Evolutionary conservation across 441 rosid species (phyloP).

Genomic region (Theobroma grandiflorum): DNA sequence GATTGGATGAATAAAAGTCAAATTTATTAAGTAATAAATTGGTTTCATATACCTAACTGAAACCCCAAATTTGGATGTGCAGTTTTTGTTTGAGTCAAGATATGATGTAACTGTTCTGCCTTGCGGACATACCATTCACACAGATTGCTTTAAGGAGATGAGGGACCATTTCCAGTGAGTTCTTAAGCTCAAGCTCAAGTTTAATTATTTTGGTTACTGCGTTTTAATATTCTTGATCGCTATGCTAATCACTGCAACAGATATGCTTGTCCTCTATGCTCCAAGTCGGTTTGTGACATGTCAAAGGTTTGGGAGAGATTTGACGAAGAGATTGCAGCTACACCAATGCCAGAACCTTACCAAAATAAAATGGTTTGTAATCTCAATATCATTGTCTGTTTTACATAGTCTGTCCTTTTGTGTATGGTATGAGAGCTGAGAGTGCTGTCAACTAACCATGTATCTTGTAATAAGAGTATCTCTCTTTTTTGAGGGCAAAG

Average conservation of each 20-base stretch:
- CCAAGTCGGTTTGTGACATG: conserved; percentile 90
- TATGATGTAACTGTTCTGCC: conserved; percentile 69
- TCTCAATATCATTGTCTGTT: not conserved
- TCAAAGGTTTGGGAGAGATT: conserved; percentile 90
- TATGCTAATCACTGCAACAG: conserved; percentile 38
- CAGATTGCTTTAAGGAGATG: conserved; percentile 85
- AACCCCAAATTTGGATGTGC: conserved; percentile 20
- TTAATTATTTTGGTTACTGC: not conserved
- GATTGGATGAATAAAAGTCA: not conserved
- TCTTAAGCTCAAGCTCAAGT: not conserved
- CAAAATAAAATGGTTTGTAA: conserved; percentile 59
- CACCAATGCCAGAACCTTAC: conserved; percentile 79
- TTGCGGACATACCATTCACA: conserved; percentile 89
- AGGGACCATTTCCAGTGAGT: conserved; percentile 78
- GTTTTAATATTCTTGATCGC: not conserved
- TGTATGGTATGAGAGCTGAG: not conserved
- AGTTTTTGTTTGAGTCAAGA: conserved; percentile 84
- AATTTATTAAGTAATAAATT: not conserved
- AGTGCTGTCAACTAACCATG: not conserved
- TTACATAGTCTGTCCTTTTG: not conserved
- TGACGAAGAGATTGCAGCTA: conserved; percentile 78
- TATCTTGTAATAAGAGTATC: not conserved
- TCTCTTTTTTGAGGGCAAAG: not conserved
- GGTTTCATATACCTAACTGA: conserved; percentile 7
- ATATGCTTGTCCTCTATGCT: conserved; percentile 91